Evolutionary conservation across 306 rosid species (phyloP), one percentile per base, ranked within the genome.

Genomic region (Styphnolobium japonicum): DNA sequence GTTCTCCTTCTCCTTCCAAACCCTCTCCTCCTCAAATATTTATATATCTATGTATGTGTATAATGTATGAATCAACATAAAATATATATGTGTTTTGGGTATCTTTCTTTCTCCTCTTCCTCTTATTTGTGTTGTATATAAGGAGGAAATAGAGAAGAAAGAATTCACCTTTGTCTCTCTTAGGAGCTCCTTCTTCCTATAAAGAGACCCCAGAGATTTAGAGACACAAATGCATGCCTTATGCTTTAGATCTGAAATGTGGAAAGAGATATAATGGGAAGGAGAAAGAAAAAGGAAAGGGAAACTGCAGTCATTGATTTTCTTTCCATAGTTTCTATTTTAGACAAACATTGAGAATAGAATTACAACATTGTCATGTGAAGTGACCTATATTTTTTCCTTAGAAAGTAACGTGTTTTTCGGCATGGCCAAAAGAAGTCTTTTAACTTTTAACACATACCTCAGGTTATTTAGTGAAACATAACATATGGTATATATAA

Each of bases 321-420:
- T 49, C n/a, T 4, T 48, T 5, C 14, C 15, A 48, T 8, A 48
- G 6, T 61, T 67, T 71, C 39, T 34, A 0, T 53, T 57, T 71
- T 77, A 66, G 33, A 69, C 67, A 71, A 45, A 22, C 22, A 10
- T 19, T 7, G 45, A 53, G 61, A 45, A 21, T 4, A 6, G 62
- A 84, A 74, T 79, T 75, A 75, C 53, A 60, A 76, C 67, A 71
- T 11, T 56, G 80, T 48, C 63, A 45, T n/a, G n/a, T n/a, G n/a
- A 72, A 73, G 80, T 19, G 65, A 16, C 0, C 51, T 51, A 36
- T 8, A 40, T 62, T 29, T 49, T 48, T 22, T 57, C 19, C 40
- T 33, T 6, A 4, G 19, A 51, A 77, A 46, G 78, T 60, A 57
- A 64, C 88, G 80, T 10, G 55, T 53, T 40, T 80, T 57, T 21